A percentile compares a stretch with the other conserved stretches of the same genome.
phyloP scores from a whole-genome alignment of 2,329 filamentous ascomycete species.

The Penicillium italicum region DNA sequence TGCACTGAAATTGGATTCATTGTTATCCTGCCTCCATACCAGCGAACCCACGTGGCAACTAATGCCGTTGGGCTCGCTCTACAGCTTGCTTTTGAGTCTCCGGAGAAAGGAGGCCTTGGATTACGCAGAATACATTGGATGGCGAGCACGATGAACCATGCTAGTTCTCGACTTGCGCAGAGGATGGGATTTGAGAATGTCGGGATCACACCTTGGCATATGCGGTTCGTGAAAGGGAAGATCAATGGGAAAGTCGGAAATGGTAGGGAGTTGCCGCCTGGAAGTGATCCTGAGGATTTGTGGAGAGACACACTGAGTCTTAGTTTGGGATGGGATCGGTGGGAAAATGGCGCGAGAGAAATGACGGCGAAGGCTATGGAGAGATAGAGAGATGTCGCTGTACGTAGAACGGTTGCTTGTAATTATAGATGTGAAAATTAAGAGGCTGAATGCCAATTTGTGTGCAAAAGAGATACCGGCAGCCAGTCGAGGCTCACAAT shows the following conservation, averaged over 20 bases:
- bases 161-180: slow-evolving; percentile 15
- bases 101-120: slow-evolving; percentile 11
- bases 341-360: slow-evolving; percentile 7
- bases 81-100: slow-evolving; percentile 5
- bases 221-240: slow-evolving; percentile 16
- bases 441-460: too few species aligned
- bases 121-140: slow-evolving; percentile 15
- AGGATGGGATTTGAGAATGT: slow-evolving; percentile 19
- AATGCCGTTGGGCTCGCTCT: slow-evolving; percentile 15
- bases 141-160: slow-evolving; percentile 15
- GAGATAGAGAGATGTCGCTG: not conserved
- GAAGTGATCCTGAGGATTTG: slow-evolving; percentile 14
- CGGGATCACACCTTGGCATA: slow-evolving; percentile 17
- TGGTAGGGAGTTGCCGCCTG: slow-evolving; percentile 11
- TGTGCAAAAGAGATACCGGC: not conserved
- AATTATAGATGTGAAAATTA: too few species aligned
- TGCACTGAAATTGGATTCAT: slow-evolving; percentile 20
- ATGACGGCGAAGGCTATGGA: not conserved
- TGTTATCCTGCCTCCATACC: slow-evolving; percentile 18
- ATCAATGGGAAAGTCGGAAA: slow-evolving; percentile 14
- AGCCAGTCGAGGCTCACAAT: too few species aligned
- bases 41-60: slow-evolving; percentile 16
- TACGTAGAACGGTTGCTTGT: not conserved
- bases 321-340: slow-evolving; percentile 16
- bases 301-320: slow-evolving; percentile 19